These are phyloP conservation scores for Polyplosphaeria fusca DNA, from an alignment of 495 filamentous ascomycete genomes.

Conservation along the genomic window DNA sequence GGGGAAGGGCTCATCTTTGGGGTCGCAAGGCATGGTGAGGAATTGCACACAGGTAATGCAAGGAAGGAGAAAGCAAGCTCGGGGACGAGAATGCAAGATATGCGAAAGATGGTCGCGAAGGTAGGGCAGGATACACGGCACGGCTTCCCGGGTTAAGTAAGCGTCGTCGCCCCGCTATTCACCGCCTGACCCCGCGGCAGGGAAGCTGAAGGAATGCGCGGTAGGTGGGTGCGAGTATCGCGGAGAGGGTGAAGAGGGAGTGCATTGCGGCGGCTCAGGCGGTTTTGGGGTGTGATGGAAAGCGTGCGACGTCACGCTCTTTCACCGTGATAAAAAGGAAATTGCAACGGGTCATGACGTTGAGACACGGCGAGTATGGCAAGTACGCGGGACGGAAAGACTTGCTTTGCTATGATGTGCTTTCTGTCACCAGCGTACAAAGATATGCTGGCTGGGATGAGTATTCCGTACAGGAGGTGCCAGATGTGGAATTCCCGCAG, in stretches of 20 bases:
- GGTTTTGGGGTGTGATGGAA: neutral
- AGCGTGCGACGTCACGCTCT: neutral
- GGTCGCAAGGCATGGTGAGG: neutral
- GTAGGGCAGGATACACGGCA: neutral
- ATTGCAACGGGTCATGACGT: neutral
- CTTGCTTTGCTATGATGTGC: no score
- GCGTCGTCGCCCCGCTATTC: neutral
- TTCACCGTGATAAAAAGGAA: neutral
- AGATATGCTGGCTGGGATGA: no score
- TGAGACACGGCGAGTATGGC: neutral
- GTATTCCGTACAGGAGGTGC: no score
- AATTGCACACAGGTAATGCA: neutral
- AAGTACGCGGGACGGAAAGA: no score
- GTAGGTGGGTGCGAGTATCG: no score
- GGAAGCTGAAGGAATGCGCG: neutral
- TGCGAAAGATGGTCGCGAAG: neutral
- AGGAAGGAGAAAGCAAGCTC: neutral
- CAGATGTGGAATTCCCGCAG: no score
- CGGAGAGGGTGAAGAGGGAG: neutral
- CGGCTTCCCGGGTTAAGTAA: neutral
- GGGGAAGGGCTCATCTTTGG: slow-evolving; percentile 3
- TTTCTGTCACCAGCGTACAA: no score
- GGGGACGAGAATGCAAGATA: no score
- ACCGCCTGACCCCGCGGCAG: neutral
- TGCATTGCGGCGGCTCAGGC: neutral